Conservation (phyloP, 2,329 filamentous ascomycete species). For the Graphiopsis chlorocephala region DNA sequence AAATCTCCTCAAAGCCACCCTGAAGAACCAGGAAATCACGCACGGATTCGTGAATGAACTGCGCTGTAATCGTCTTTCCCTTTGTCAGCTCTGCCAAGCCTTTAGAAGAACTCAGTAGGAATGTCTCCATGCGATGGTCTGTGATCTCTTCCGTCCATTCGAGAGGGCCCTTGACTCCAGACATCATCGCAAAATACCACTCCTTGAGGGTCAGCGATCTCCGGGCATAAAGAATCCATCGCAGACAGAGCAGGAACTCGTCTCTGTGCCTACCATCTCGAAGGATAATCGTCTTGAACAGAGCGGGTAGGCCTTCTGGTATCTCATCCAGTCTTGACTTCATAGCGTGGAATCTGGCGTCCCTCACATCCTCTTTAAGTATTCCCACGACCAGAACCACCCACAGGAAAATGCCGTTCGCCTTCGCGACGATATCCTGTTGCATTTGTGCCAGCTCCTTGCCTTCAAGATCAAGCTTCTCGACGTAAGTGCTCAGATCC, state of each 20-base stretch:
- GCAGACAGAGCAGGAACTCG: conserved; percentile 47
- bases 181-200: conserved; percentile 45
- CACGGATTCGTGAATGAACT: conserved; percentile 57
- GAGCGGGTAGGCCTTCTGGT: conserved; percentile 41
- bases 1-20: conserved; percentile 31
- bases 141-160: conserved; percentile 18
- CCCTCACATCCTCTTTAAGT: conserved; percentile 42
- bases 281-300: conserved; percentile 53
- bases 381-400: conserved; percentile 46
- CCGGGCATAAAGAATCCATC: conserved; percentile 54
- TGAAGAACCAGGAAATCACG: conserved; percentile 47
- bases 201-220: conserved; percentile 44
- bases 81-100: conserved; percentile 49
- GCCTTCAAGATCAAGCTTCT: conserved; percentile 30
- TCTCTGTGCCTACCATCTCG: conserved; percentile 47
- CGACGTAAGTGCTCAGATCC: conserved; percentile 38
- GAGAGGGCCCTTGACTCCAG: conserved; percentile 22
- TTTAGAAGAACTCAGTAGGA: conserved; percentile 47
- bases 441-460: conserved; percentile 28
- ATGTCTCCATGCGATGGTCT: conserved; percentile 31
- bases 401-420: conserved; percentile 48
- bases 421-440: conserved; percentile 34
- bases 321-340: conserved; percentile 38
- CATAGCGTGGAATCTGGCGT: conserved; percentile 32
- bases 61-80: conserved; percentile 35